Evolutionary conservation across 257 asterid species (phyloP).

Genomic region (Paulownia fortunei): DNA sequence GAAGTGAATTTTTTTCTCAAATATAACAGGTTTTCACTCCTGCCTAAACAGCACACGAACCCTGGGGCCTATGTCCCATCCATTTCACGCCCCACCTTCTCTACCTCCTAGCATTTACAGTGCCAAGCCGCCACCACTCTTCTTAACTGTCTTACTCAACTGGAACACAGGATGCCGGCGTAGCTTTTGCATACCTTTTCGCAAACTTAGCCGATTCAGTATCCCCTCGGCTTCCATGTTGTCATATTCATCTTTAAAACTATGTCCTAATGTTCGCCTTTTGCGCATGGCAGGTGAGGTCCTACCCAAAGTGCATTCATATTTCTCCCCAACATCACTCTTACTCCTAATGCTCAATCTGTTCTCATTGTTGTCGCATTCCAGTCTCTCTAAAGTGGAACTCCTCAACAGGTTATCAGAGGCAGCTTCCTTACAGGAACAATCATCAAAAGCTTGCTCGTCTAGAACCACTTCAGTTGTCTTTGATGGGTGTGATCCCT

Average conservation of each 20-base stretch:
- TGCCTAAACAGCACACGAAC: too few relatives aligned
- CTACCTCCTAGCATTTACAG: conserved; percentile 43
- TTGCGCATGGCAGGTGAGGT: conserved; percentile 36
- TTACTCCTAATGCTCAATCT: conserved; percentile 40
- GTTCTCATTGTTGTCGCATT: conserved; percentile 27
- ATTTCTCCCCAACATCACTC: conserved; percentile 43
- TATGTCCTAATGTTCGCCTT: conserved; percentile 48
- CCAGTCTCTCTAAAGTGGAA: conserved; percentile 39
- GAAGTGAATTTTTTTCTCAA: too few relatives aligned
- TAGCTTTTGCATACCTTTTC: conserved; percentile 63
- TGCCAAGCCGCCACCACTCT: conserved; percentile 35
- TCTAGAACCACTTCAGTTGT: background rate
- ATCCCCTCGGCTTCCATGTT: conserved; percentile 57
- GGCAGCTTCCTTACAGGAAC: conserved; percentile 14
- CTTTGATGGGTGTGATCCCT: conserved; percentile 20
- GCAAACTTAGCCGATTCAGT: conserved; percentile 47
- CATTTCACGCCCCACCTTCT: too few relatives aligned
- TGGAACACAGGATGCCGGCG: conserved; percentile 73
- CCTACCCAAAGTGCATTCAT: conserved; percentile 20
- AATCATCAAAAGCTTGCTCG: conserved; percentile 33
- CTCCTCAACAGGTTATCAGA: conserved; percentile 33
- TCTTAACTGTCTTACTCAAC: conserved; percentile 56
- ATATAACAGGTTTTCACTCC: too few relatives aligned
- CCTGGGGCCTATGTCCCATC: too few relatives aligned
- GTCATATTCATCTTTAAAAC: conserved; percentile 52